Conservation (phyloP, 108 stramenopile genomes). For the Chaetoceros muelleri region DNA sequence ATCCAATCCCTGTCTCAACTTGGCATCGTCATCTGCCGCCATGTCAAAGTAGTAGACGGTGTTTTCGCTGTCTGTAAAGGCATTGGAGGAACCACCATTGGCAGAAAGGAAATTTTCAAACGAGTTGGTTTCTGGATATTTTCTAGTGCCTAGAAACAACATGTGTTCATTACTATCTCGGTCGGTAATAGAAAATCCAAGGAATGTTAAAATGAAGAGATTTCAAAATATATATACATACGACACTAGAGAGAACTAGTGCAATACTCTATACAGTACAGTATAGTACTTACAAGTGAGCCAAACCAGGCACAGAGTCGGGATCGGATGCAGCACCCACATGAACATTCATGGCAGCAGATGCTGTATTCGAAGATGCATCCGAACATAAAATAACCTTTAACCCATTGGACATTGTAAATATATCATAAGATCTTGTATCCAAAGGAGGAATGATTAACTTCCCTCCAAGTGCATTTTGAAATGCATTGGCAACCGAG, state of each 20-base stretch:
- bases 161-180: constrained; percentile 66
- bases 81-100: constrained; percentile 79
- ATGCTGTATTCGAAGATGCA: constrained; percentile 59
- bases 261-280: no score
- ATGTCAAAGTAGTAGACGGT: constrained; percentile 93
- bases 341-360: constrained; percentile 86
- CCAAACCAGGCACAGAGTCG: constrained; percentile 72
- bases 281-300: constrained; percentile 78
- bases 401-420: constrained; percentile 51
- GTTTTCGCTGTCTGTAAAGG: constrained; percentile 83
- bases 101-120: constrained; percentile 61
- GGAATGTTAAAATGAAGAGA: background rate
- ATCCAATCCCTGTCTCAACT: constrained; percentile 64
- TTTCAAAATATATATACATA: constrained; percentile 50
- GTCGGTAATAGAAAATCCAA: constrained; percentile 1
- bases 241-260: no score
- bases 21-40: constrained; percentile 40
- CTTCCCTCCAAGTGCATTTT: constrained; percentile 7
- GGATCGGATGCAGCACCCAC: constrained; percentile 86
- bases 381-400: constrained; percentile 77
- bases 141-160: constrained; percentile 82
- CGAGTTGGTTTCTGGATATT: constrained; percentile 74
- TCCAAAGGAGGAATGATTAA: constrained; percentile 63
- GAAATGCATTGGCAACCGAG: background rate
- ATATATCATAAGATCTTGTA: constrained; percentile 44